These are phyloP conservation scores for Dictyostelium capitatum DNA, from an alignment of 78 protist species.

Conservation along the genomic window DNA sequence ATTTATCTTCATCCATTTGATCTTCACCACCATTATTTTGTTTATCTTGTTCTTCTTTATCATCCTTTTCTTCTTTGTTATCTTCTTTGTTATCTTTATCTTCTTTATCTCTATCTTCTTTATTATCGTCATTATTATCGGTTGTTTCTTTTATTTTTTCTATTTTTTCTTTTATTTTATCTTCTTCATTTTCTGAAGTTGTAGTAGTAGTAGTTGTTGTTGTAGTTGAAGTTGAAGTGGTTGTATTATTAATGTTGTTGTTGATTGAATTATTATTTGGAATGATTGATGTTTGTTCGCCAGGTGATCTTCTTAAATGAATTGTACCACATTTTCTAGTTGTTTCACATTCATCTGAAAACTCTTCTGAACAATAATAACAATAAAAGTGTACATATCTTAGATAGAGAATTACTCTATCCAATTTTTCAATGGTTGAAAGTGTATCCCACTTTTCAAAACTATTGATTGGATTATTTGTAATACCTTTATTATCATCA, in stretches of 20 bases:
- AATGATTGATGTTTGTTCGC: not conserved
- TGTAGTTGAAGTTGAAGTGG: not conserved
- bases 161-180: not conserved
- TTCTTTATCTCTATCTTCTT: not conserved
- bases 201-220: not conserved
- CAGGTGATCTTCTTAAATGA: slow-evolving; percentile 58
- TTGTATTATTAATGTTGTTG: not conserved
- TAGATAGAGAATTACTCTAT: slow-evolving; percentile 48
- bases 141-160: not conserved
- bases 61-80: not conserved
- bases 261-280: not conserved
- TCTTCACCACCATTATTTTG: slow-evolving; percentile 1
- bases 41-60: not conserved
- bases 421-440: slow-evolving; percentile 30
- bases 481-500: slow-evolving; percentile 61
- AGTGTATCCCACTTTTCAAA: slow-evolving; percentile 21
- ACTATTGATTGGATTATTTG: slow-evolving; percentile 45
- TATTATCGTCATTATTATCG: not conserved
- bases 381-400: slow-evolving; percentile 77
- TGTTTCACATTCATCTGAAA: slow-evolving; percentile 42
- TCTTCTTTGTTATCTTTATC: not conserved
- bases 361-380: slow-evolving; percentile 74
- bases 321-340: slow-evolving; percentile 78
- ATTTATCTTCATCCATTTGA: not conserved
- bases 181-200: not conserved